Evolutionary conservation across 2,329 filamentous ascomycete genomes (phyloP).

Genomic region (Lachnellula cervina): DNA sequence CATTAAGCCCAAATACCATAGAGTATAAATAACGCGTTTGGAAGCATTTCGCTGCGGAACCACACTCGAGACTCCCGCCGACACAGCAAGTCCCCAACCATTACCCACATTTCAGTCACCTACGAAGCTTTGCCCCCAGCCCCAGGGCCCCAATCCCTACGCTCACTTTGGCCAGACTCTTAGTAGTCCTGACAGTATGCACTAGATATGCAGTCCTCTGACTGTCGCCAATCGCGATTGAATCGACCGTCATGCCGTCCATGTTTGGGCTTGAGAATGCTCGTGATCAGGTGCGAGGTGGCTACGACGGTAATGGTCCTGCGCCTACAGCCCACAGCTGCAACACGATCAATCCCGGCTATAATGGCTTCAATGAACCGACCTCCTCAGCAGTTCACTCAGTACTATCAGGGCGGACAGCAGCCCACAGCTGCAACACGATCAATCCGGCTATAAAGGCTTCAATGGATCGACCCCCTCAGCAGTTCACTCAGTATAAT

Average conservation of each 20-base stretch:
- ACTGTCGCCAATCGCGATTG: background rate
- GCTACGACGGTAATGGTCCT: background rate
- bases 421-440: too few species aligned
- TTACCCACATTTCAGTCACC: background rate
- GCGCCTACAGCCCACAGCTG: background rate
- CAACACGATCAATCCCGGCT: background rate
- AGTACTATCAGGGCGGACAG: background rate
- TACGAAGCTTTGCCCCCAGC: background rate
- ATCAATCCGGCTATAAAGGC: too few species aligned
- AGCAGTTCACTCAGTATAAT: too few species aligned
- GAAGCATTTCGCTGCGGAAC: too few species aligned
- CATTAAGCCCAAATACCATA: too few species aligned
- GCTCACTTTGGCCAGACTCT: background rate
- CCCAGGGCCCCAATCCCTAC: background rate
- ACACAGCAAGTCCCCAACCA: background rate
- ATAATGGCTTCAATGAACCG: background rate
- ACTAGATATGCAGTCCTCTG: background rate
- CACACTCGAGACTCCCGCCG: too few species aligned
- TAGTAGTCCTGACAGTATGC: background rate
- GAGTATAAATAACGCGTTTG: too few species aligned
- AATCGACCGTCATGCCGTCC: background rate
- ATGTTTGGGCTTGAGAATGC: background rate
- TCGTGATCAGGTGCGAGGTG: background rate
- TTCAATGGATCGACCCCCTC: too few species aligned
- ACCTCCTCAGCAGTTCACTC: too few species aligned